Base-by-base conservation (phyloP, 495 filamentous ascomycete species). In the Parathielavia appendiculata region DNA sequence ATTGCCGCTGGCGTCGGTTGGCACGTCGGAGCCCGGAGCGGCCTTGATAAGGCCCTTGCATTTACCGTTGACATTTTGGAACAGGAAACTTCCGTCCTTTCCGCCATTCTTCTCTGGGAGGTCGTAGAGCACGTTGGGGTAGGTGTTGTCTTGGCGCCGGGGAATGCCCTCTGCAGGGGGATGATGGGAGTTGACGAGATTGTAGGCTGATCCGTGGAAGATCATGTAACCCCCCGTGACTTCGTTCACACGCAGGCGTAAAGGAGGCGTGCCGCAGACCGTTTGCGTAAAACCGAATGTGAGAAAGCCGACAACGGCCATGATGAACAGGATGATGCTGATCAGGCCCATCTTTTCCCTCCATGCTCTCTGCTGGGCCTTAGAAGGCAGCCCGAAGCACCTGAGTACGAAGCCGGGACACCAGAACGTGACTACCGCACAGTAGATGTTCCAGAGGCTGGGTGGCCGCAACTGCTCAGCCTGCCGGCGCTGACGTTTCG, bases 331-430 rank as follows among this genome's bases (percentile, higher is more conserved):
- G 66, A 99, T 97, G 66, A 97, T 82, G 75, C 90, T 95, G 69
- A 97, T 88, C 55, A 99, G 76, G 7, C 95, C 95, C 80, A 99
- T 96, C 80, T 99, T 99, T 71, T 99, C 95, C 56, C 95, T 85
- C 95, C 95, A 99, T 17, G 95, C 95, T 62, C 90, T 82, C 60
- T 92, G 89, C 69, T 97, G 91, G 17, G 84, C 90, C 72, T 88
- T 93, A 47, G 86, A 75, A n/a, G 87, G 83, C 79, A 89, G 96
- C 38, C 91, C 92, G 65, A 90, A 90, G 69, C 91, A 96, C 52
- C 75, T 79, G 40, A 99, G 74, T 16, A 96, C 71, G 54, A 90
- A 86, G 65, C 91, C 89, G 0, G 95, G 95, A 56, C 86, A 88
- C 90, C 95, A 96, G 64, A 96, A 97, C 2, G 93, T 99, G 57